Base-by-base conservation (phyloP, 345 rosid species). In the Brassica nigra region DNA sequence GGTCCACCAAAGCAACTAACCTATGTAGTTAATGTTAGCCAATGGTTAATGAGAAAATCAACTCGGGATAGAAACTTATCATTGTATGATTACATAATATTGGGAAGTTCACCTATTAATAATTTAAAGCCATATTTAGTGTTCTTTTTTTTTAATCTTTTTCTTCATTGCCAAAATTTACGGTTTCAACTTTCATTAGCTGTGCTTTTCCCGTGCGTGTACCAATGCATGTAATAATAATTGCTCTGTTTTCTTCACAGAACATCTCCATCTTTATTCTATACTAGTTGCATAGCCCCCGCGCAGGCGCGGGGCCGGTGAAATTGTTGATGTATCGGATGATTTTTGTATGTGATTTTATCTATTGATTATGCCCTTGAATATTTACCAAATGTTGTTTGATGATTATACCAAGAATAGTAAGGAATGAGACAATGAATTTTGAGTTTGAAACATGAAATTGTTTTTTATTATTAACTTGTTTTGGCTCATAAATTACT, bases 131-230 rank as follows among this genome's bases (percentile, higher is more conserved):
- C 49, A 37, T 76, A 67, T 39, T 67, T 16, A 20, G 52, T 34
- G 30, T 33, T 70, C 18, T 68, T 57, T 28, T 62, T 62, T 68
- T 57, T 39, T 44, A 76, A 0, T 58, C 1, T 11, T 62, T 77
- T 62, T 70, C 55, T 34, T 52, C 10, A 33, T 20, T 62, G 30
- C 33, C 71, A 18, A 23, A 18, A n/a, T 34, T 52, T 28, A 78
- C 71, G 34, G 76, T 71, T 77, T 71, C 71, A 71, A 71, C 34
- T 71, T 70, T 5, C 10, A 70, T 52, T 52, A 34, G 42, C 42
- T 49, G 81, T 78, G 76, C 54, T 63, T 70, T 77, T 36, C 71
- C 33, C 81, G 59, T 54, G 76, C 76, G 44, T 70, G 80, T 42
- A 33, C 70, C 57, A 47, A 27, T 39, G 33, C 23, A 16, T 39